Evolutionary conservation across 1,284 basidiomycete genomes (phyloP), one percentile per base, ranked within the genome.

Genomic region (Puccinia sorghi): DNA sequence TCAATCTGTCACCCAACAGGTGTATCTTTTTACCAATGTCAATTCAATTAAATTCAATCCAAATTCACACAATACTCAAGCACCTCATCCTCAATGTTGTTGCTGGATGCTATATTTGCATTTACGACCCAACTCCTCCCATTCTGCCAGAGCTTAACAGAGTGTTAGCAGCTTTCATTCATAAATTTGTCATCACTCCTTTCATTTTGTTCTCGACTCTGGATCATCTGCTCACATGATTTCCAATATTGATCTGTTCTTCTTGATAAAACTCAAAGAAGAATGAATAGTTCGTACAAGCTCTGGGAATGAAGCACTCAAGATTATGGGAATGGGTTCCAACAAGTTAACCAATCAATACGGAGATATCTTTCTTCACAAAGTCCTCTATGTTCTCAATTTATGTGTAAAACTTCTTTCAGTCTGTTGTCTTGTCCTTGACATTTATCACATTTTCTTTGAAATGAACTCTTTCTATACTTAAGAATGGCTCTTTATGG

Each of bases 151-250:
- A 17, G 2, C 59, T 5, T 27, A 63, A 63, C 13, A 20, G 4
- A 17, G 12, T 39, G 27, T 63, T 8, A 63, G 59, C 59, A 37
- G 12, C 11, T 63, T 63, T 41, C 59, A 20, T 9, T 63, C 15
- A 4, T 63, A 3, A 9, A 9, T 37, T 17, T 5, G 9, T 20
- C 8, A 9, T 22, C 17, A 17, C 7, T 4, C 37, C 20, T 12
- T 9, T n/a, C 13, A 11, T 8, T 64, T 64, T n/a, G 25, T 64
- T 7, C 39, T 64, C n/a, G 63, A 64, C 17, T 64, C 63, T n/a
- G 63, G 63, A 5, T 64, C 63, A 22, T 43, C 63, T 7, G 37
- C 63, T 41, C 63, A 64, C 32, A 41, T 64, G 43, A 27, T 20
- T 22, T 43, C 63, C 11, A 46, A 64, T 12, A 2, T n/a, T 25